Conservation (phyloP, 202 grass and related monocot species). For the Panicum virgatum region DNA sequence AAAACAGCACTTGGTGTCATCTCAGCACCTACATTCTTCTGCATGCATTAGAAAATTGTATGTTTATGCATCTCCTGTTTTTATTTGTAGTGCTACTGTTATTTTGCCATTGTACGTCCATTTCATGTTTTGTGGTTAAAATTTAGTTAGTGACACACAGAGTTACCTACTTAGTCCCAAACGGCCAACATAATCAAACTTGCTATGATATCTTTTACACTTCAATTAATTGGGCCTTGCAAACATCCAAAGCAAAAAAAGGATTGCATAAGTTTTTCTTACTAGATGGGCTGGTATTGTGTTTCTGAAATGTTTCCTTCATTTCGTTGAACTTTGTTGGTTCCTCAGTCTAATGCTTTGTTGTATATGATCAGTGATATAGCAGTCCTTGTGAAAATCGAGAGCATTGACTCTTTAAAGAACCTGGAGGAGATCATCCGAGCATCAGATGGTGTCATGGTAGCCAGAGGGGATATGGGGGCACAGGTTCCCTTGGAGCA, state of each 20-base stretch:
- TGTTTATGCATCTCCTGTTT: too few relatives aligned
- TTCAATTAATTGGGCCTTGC: background rate
- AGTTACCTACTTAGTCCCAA: background rate
- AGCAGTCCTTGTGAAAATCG: slow-evolving; percentile 85
- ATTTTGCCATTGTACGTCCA: background rate
- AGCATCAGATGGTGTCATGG: slow-evolving; percentile 91
- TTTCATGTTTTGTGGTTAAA: slow-evolving; percentile 20
- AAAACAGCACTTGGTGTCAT: background rate
- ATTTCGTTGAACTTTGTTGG: slow-evolving; percentile 4
- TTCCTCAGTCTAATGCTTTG: slow-evolving; percentile 18
- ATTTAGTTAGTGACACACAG: slow-evolving; percentile 7
- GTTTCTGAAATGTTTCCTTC: slow-evolving; percentile 17
- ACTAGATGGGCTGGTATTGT: background rate
- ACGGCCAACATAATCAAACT: background rate
- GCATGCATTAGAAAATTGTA: background rate
- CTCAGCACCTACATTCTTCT: background rate
- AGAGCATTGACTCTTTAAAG: slow-evolving; percentile 83
- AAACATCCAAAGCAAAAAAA: slow-evolving; percentile 4
- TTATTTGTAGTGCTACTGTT: background rate
- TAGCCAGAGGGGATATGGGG: slow-evolving; percentile 93
- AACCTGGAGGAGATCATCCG: slow-evolving; percentile 81
- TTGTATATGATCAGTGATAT: slow-evolving; percentile 64
- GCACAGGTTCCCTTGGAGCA: slow-evolving; percentile 94
- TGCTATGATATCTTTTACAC: background rate
- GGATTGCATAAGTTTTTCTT: background rate